Evolutionary conservation across 257 asterid genomes (phyloP).

Genomic region (Prunella vulgaris): DNA sequence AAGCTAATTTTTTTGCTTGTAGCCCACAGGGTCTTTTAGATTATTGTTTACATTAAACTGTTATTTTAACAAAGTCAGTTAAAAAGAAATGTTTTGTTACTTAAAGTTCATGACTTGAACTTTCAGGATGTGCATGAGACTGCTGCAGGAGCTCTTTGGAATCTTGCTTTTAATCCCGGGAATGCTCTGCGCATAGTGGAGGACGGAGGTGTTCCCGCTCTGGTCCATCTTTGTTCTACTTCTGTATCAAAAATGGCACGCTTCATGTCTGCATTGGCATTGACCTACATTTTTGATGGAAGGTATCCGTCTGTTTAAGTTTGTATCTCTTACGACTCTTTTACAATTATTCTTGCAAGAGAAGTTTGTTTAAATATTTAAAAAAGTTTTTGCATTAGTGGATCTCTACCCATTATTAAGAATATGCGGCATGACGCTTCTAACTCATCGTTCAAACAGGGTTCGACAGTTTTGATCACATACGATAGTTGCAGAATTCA

Average conservation of each 20-base stretch:
- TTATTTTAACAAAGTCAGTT: slow-evolving; percentile 5
- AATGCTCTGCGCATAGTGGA: slow-evolving; percentile 88
- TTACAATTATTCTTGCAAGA: background rate
- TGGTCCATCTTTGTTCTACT: slow-evolving; percentile 72
- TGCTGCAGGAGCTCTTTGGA: slow-evolving; percentile 98
- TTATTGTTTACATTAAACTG: background rate
- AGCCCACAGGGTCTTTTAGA: background rate
- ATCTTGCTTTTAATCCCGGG: slow-evolving; percentile 87
- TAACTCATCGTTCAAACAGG: background rate
- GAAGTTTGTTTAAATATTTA: background rate
- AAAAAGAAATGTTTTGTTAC: background rate
- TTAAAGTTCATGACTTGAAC: background rate
- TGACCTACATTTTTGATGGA: slow-evolving; percentile 87
- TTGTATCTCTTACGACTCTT: background rate
- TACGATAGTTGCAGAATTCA: background rate
- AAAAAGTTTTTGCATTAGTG: background rate
- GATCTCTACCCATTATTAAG: background rate
- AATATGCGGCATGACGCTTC: background rate
- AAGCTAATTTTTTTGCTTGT: background rate
- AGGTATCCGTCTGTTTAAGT: slow-evolving; percentile 39
- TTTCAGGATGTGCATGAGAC: slow-evolving; percentile 95
- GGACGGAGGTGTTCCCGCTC: slow-evolving; percentile 85
- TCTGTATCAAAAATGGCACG: slow-evolving; percentile 92
- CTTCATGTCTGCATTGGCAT: slow-evolving; percentile 88
- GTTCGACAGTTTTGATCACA: background rate